phyloP scores from a whole-genome alignment of 2,329 filamentous ascomycete species.

The Penicillium sp. region DNA sequence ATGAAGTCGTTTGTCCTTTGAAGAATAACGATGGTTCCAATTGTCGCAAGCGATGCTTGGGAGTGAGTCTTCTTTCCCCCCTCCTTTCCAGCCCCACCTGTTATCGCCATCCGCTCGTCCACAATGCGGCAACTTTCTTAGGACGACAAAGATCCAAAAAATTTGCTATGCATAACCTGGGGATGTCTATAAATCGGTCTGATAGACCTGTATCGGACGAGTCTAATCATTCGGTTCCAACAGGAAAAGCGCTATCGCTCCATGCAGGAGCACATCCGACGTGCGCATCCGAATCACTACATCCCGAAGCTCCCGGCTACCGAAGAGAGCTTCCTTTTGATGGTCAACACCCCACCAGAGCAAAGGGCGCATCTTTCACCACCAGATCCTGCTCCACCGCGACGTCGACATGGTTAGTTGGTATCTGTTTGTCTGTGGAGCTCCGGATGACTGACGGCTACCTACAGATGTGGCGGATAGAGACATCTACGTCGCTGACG shows the following conservation, averaged over 20 bases:
- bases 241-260: slow-evolving; percentile 96
- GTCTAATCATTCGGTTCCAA: slow-evolving; percentile 21
- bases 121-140: background rate
- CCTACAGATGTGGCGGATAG: slow-evolving; percentile 61
- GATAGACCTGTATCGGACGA: background rate
- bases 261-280: slow-evolving; percentile 98
- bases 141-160: slow-evolving; percentile 4
- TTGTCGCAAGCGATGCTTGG: slow-evolving; percentile 96
- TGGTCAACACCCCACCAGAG: slow-evolving; percentile 87
- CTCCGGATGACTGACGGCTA: slow-evolving; percentile 19
- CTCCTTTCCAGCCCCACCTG: slow-evolving; percentile 14
- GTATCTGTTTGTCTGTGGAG: background rate
- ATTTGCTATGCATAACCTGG: background rate
- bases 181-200: background rate
- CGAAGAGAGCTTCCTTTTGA: slow-evolving; percentile 94
- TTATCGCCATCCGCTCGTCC: slow-evolving; percentile 1
- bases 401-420: slow-evolving; percentile 39
- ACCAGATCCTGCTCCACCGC: slow-evolving; percentile 36
- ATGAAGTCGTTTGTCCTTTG: slow-evolving; percentile 95
- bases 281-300: slow-evolving; percentile 95
- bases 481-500: slow-evolving; percentile 67
- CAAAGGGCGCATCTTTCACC: slow-evolving; percentile 61
- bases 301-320: slow-evolving; percentile 97
- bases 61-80: slow-evolving; percentile 67
- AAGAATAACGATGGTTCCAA: slow-evolving; percentile 94